Conservation (phyloP, 2,329 filamentous ascomycete species). For the Talaromyces sp. region DNA sequence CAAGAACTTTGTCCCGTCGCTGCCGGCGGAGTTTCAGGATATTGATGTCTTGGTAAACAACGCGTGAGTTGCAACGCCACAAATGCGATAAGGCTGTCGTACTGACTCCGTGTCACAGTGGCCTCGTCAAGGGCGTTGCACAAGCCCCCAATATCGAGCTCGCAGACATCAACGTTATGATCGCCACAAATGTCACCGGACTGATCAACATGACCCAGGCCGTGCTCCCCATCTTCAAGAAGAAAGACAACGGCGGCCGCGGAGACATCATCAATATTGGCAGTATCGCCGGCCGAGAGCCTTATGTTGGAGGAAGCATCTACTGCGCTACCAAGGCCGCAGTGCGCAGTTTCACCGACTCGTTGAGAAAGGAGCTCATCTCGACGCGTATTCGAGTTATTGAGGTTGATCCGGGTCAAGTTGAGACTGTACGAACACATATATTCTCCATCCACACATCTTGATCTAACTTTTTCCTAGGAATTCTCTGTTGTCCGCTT, state of each 20-base stretch:
- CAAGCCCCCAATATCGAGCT: constrained; percentile 76
- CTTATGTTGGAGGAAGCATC: constrained; percentile 79
- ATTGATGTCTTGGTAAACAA: constrained; percentile 94
- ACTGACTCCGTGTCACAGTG: constrained; percentile 45
- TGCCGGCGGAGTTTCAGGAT: constrained; percentile 77
- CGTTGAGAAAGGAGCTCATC: constrained; percentile 76
- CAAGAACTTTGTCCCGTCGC: constrained; percentile 60
- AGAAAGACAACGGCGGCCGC: constrained; percentile 61
- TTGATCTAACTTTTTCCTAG: constrained; percentile 19
- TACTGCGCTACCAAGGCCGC: constrained; percentile 94
- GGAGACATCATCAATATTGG: constrained; percentile 97
- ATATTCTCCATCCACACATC: not conserved
- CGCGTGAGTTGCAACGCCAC: constrained; percentile 58
- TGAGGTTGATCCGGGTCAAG: constrained; percentile 85
- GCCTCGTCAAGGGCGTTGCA: constrained; percentile 82
- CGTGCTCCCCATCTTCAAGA: constrained; percentile 75
- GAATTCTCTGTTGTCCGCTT: constrained; percentile 88
- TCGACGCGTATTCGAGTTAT: constrained; percentile 76
- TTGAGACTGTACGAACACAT: constrained; percentile 64
- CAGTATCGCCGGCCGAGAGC: constrained; percentile 82
- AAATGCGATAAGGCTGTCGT: not conserved
- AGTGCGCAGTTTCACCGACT: constrained; percentile 77
- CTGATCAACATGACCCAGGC: constrained; percentile 96
- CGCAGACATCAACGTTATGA: constrained; percentile 82
- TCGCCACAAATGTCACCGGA: constrained; percentile 87